Base-by-base conservation (phyloP, 768 basidiomycete species). In the Pleurotus citrinopileatus region DNA sequence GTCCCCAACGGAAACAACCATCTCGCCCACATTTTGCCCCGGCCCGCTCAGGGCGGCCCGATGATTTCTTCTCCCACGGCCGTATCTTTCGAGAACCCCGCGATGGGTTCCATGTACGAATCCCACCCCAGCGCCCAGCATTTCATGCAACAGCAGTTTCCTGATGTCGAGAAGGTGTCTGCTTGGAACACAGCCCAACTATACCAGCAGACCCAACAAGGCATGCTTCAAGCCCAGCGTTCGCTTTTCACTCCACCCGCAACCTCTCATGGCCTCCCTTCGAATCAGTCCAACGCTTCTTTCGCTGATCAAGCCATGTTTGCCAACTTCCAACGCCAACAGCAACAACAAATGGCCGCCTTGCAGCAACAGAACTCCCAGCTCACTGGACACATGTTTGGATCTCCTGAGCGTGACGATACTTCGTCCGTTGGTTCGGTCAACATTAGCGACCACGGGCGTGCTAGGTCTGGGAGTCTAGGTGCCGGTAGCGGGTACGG, bases 21-120 rank as follows among this genome's bases (percentile, higher is more conserved):
- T 55, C 63, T 65, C 36, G 44, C 60, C 19, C 64, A 62, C 54
- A 58, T 68, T 55, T 57, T 66, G 32, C 60, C 61, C 27, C 61
- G 59, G 12, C 54, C 63, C 43, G 47, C 61, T 9, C 70, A 73
- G 40, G 62, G 65, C 47, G 66, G 67, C 25, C 79, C 80, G 7
- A 69, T 77, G 59, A 73, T 82, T 55, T 70, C 74, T 65, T 71
- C 67, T 43, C 68, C 73, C 3, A 65, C 71, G 7, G 60, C 68
- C 1, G 74, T 75, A 55, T 75, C 76, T 2, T 81, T 71, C 53
- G 81, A 82, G 61, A 82, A 82, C 55, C 81, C 81, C 2, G 74
- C 74, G 2, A 76, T 80, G 71, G 59, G 57, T 2, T 59, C 57
- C 37, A 54, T 59, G 53, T 61, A 55, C 50, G 54, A 59, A 34